Evolutionary conservation across 306 rosid genomes (phyloP).

Genomic region (Medicago lupulina): DNA sequence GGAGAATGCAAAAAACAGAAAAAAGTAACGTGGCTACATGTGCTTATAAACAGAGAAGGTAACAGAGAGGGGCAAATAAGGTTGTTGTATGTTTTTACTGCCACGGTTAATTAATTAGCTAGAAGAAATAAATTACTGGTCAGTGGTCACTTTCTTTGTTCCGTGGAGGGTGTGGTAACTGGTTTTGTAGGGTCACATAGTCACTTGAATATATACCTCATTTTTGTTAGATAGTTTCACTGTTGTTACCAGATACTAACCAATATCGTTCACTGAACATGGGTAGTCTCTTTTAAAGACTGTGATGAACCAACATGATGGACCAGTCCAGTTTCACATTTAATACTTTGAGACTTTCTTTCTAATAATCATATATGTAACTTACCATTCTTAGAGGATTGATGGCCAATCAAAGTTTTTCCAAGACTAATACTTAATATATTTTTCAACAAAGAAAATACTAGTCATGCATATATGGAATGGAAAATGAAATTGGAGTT

Average conservation of each 20-base stretch:
- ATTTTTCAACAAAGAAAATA: too few relatives aligned
- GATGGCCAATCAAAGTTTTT: background rate
- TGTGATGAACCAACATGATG: slow-evolving; percentile 27
- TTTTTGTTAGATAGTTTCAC: slow-evolving; percentile 38
- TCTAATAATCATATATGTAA: background rate
- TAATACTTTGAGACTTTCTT: background rate
- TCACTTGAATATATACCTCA: background rate
- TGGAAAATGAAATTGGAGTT: slow-evolving; percentile 6
- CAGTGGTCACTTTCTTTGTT: slow-evolving; percentile 36
- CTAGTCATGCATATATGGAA: too few relatives aligned
- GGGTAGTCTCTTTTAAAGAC: slow-evolving; percentile 51
- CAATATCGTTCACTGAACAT: slow-evolving; percentile 63
- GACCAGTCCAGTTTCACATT: slow-evolving; percentile 39
- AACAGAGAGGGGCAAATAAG: background rate
- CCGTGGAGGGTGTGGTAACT: slow-evolving; percentile 13
- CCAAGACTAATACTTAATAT: background rate
- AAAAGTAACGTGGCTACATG: slow-evolving; percentile 53
- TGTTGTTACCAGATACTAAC: slow-evolving; percentile 33
- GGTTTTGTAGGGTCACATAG: slow-evolving; percentile 46
- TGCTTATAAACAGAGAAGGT: slow-evolving; percentile 33
- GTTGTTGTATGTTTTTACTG: background rate
- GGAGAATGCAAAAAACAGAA: slow-evolving; percentile 9
- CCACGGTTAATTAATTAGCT: slow-evolving; percentile 12
- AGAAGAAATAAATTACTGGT: background rate
- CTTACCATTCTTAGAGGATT: background rate